Evolutionary conservation across 208 protist species (phyloP).

Genomic region (Leishmania guyanensis): DNA sequence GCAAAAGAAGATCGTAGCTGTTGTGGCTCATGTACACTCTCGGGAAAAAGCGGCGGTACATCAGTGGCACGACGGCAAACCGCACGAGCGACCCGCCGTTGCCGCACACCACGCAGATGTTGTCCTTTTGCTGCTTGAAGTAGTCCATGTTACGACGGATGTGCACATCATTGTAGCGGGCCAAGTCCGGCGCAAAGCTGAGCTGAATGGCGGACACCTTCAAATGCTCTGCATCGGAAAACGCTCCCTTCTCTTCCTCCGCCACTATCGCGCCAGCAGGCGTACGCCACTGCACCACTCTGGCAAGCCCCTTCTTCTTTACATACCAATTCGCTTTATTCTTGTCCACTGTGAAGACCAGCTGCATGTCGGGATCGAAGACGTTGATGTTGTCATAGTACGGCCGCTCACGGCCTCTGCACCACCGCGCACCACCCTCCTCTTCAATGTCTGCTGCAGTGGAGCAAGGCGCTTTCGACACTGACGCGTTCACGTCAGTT

Average conservation of each 20-base stretch:
- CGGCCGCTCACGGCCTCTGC: slow-evolving; percentile 43
- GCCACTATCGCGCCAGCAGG: not conserved
- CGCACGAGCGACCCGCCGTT: slow-evolving; percentile 40
- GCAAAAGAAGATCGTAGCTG: slow-evolving; percentile 68
- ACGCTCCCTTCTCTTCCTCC: not conserved
- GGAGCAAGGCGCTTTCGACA: not conserved
- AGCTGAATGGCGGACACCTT: slow-evolving; percentile 58
- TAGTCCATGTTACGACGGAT: slow-evolving; percentile 69
- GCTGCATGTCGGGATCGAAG: slow-evolving; percentile 41
- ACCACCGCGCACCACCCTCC: slow-evolving; percentile 11
- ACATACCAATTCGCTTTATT: slow-evolving; percentile 69
- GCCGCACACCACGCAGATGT: slow-evolving; percentile 64
- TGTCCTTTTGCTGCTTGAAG: slow-evolving; percentile 61
- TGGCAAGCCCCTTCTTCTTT: slow-evolving; percentile 57
- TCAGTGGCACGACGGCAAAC: slow-evolving; percentile 62
- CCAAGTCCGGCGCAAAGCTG: slow-evolving; percentile 55
- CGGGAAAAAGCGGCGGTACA: slow-evolving; percentile 70
- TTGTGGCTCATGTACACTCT: slow-evolving; percentile 81
- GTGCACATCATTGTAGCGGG: slow-evolving; percentile 60
- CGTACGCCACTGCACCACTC: slow-evolving; percentile 45
- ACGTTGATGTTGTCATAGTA: slow-evolving; percentile 77
- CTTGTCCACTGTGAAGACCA: slow-evolving; percentile 62
- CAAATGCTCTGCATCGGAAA: not conserved
- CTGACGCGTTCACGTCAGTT: not conserved
- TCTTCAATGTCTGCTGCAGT: not conserved